Percentiles rank a stretch among this genome's conserved stretches.
Evolutionary conservation across 495 filamentous ascomycete genomes (phyloP).

Genomic region (Thozetella sp.): DNA sequence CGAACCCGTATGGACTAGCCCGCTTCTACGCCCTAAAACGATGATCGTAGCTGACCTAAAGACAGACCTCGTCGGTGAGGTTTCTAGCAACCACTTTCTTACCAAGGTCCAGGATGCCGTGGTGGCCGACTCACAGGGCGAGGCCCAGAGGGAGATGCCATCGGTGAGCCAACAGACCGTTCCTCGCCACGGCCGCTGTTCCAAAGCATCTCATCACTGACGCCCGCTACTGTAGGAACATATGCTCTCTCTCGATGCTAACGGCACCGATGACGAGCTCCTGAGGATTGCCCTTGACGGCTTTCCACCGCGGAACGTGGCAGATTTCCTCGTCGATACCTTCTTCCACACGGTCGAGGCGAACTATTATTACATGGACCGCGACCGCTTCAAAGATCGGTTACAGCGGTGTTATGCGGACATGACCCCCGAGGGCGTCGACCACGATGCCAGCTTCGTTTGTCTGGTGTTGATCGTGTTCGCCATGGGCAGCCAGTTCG

Average conservation of each 20-base stretch:
- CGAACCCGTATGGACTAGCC: neutral
- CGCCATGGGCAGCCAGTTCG: slow-evolving; percentile 8
- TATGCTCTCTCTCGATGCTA: neutral
- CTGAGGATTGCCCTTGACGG: slow-evolving; percentile 1
- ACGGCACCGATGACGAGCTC: neutral
- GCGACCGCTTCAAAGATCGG: slow-evolving; percentile 2
- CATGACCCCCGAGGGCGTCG: neutral
- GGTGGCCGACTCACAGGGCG: neutral
- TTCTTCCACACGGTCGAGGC: slow-evolving; percentile 7
- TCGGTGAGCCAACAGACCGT: neutral
- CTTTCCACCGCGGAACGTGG: slow-evolving; percentile 4
- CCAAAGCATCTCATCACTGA: too few relatives aligned
- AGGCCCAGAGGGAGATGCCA: neutral
- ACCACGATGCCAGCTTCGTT: slow-evolving; percentile 3
- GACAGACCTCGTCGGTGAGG: neutral
- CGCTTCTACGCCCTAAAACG: too few relatives aligned
- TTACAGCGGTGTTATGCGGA: neutral
- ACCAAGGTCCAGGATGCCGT: slow-evolving; percentile 3
- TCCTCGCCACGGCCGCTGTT: neutral
- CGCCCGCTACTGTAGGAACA: neutral
- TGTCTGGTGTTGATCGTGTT: slow-evolving; percentile 3
- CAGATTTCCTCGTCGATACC: slow-evolving; percentile 1
- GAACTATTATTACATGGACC: slow-evolving; percentile 8
- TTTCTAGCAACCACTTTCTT: neutral
- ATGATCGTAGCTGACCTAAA: neutral